A percentile compares a stretch with the other conserved stretches of the same genome.
Conservation (phyloP, 2,329 filamentous ascomycete genomes). For the Fusarium anthophilum region DNA sequence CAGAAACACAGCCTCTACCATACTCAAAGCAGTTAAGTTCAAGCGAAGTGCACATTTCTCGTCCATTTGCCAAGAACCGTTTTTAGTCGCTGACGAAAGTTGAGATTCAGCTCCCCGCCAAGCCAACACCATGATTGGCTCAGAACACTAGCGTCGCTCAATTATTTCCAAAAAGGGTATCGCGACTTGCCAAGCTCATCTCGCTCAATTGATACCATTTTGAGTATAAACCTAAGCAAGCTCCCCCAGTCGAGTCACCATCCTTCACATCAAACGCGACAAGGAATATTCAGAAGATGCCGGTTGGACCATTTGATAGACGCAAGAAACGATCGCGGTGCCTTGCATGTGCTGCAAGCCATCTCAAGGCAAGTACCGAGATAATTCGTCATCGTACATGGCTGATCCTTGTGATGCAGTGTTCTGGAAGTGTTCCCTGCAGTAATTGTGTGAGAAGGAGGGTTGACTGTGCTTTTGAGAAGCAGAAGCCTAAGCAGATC, state of each 20-base stretch:
- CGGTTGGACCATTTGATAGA: constrained; percentile 47
- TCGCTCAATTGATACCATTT: constrained; percentile 34
- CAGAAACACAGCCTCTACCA: not conserved
- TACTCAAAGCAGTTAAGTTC: constrained; percentile 8
- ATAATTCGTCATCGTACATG: not conserved
- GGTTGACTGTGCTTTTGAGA: constrained; percentile 36
- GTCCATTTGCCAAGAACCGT: not conserved
- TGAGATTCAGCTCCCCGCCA: not conserved
- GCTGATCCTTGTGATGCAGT: constrained; percentile 33
- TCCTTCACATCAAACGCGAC: not conserved
- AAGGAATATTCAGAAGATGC: constrained; percentile 26
- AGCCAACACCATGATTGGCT: not conserved
- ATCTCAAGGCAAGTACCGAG: constrained; percentile 45
- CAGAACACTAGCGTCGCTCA: constrained; percentile 34
- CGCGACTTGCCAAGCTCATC: not conserved
- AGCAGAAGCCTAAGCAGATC: constrained; percentile 16
- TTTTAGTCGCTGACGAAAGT: not conserved
- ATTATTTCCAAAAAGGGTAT: constrained; percentile 31
- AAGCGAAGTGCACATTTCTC: constrained; percentile 1
- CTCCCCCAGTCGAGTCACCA: not conserved
- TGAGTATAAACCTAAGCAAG: constrained; percentile 18
- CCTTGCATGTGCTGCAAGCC: constrained; percentile 43
- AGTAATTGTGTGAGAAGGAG: constrained; percentile 42
- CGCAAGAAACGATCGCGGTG: constrained; percentile 47
- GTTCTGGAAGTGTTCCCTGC: constrained; percentile 47